phyloP scores from a whole-genome alignment of 345 rosid species.

The Dimocarpus longan region DNA sequence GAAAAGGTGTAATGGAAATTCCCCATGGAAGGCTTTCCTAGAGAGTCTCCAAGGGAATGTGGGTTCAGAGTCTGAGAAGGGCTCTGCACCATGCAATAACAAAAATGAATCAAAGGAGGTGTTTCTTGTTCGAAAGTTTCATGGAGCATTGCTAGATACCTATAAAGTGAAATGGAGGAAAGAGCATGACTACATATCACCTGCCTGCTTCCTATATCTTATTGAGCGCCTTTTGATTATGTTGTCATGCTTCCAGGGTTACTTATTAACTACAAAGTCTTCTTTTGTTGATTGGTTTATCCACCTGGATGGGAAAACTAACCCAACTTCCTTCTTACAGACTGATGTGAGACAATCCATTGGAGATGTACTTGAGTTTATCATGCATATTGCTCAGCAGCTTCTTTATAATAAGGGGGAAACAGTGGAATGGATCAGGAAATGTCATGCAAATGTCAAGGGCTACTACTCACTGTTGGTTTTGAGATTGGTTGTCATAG shows the following conservation, averaged over 20 bases:
- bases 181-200: slow-evolving; percentile 36
- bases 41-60: background rate
- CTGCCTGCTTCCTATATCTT: slow-evolving; percentile 44
- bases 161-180: slow-evolving; percentile 37
- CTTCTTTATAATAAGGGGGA: slow-evolving; percentile 18
- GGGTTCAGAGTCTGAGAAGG: background rate
- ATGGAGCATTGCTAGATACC: slow-evolving; percentile 34
- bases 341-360: background rate
- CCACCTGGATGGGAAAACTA: slow-evolving; percentile 18
- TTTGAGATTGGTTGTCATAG: slow-evolving; percentile 31
- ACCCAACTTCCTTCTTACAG: background rate
- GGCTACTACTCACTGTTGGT: slow-evolving; percentile 24
- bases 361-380: background rate
- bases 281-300: slow-evolving; percentile 46
- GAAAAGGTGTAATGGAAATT: slow-evolving; percentile 5
- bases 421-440: slow-evolving; percentile 33
- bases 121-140: slow-evolving; percentile 20
- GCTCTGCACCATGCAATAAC: background rate
- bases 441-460: slow-evolving; percentile 4
- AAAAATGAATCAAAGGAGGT: background rate
- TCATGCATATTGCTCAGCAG: background rate
- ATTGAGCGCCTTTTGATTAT: slow-evolving; percentile 38
- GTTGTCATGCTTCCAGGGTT: slow-evolving; percentile 16
- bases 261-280: slow-evolving; percentile 29
- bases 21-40: slow-evolving; percentile 38